phyloP scores from a whole-genome alignment of 805 yeast species.

The Yarrowia sp. region DNA sequence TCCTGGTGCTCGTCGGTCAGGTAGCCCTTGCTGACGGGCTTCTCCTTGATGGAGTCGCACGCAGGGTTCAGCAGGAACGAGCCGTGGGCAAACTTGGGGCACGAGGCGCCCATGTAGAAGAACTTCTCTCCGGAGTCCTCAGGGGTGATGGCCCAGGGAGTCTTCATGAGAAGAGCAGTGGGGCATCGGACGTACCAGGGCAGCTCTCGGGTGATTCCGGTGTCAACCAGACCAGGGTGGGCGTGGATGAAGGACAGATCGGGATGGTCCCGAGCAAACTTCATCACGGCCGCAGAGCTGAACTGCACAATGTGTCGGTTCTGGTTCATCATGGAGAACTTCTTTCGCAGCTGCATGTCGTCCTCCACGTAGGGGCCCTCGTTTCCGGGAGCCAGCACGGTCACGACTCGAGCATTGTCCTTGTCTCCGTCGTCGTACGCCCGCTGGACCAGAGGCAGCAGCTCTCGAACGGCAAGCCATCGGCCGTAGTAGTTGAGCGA shows the following conservation, averaged over 20 bases:
- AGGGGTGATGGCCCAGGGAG: conserved; percentile 27
- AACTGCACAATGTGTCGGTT: conserved; percentile 30
- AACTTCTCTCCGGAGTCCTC: conserved; percentile 33
- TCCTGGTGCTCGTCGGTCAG: conserved; percentile 32
- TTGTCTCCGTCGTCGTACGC: conserved; percentile 29
- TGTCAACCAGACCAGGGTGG: conserved; percentile 35
- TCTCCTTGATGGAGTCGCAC: conserved; percentile 24
- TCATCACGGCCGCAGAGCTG: conserved; percentile 31
- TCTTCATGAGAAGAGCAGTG: conserved; percentile 16
- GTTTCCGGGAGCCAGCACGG: conserved; percentile 34
- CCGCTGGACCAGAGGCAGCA: conserved; percentile 33
- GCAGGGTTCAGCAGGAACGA: conserved; percentile 29
- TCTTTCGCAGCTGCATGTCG: conserved; percentile 35
- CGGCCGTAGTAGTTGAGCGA: conserved; percentile 36
- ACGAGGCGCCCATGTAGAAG: conserved; percentile 31
- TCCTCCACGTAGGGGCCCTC: conserved; percentile 31
- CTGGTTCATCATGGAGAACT: conserved; percentile 29
- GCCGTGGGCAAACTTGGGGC: conserved; percentile 31
- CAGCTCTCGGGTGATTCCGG: conserved; percentile 31
- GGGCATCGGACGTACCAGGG: conserved; percentile 31
- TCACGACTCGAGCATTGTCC: conserved; percentile 35
- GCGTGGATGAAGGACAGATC: conserved; percentile 32
- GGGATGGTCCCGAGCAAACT: conserved; percentile 33
- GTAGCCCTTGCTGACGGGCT: conserved; percentile 27
- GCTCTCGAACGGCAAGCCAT: conserved; percentile 32